These are phyloP conservation scores for Passalora sequoiae DNA, from an alignment of 2,329 filamentous ascomycete species.

Conservation along the genomic window DNA sequence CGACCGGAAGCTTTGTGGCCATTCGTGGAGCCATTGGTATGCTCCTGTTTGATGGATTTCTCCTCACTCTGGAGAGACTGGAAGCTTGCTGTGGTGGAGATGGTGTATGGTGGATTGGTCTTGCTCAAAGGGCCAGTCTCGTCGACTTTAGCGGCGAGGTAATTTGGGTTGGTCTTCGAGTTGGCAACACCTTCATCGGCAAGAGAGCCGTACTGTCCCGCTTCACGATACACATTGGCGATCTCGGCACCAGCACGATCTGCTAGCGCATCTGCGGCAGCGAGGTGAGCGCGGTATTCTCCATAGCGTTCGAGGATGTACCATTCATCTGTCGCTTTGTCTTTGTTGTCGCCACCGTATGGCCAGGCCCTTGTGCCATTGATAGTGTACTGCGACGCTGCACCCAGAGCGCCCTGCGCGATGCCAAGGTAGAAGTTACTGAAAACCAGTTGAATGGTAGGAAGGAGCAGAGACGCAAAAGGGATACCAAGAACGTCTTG, in stretches of 20 bases:
- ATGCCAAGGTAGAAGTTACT: conserved; percentile 63
- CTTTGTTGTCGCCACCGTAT: conserved; percentile 58
- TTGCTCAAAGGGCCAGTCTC: conserved; percentile 22
- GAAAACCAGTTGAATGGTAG: conserved; percentile 62
- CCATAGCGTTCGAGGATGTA: conserved; percentile 62
- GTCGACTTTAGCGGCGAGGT: conserved; percentile 13
- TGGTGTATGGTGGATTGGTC: conserved; percentile 20
- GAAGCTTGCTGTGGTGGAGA: conserved; percentile 19
- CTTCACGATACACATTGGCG: conserved; percentile 42
- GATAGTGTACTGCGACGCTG: conserved; percentile 53
- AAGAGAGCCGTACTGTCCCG: conserved; percentile 27
- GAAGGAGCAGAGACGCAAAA: conserved; percentile 55
- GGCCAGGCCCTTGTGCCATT: conserved; percentile 59
- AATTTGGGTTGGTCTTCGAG: conserved; percentile 20
- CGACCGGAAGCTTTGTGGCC: conserved; percentile 13
- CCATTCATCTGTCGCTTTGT: conserved; percentile 56
- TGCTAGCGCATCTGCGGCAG: conserved; percentile 55
- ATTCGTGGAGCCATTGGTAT: conserved; percentile 21
- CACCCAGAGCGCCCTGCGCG: conserved; percentile 53
- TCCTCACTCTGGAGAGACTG: conserved; percentile 13
- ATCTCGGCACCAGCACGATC: conserved; percentile 52
- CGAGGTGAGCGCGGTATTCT: conserved; percentile 58
- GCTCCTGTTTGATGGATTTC: conserved; percentile 9
- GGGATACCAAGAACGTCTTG: conserved; percentile 49
- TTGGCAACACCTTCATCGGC: conserved; percentile 10